Percentiles rank a stretch among this genome's conserved stretches.
Evolutionary conservation across 495 filamentous ascomycete species (phyloP).

Genomic region (Hypoxylon cercidicola): DNA sequence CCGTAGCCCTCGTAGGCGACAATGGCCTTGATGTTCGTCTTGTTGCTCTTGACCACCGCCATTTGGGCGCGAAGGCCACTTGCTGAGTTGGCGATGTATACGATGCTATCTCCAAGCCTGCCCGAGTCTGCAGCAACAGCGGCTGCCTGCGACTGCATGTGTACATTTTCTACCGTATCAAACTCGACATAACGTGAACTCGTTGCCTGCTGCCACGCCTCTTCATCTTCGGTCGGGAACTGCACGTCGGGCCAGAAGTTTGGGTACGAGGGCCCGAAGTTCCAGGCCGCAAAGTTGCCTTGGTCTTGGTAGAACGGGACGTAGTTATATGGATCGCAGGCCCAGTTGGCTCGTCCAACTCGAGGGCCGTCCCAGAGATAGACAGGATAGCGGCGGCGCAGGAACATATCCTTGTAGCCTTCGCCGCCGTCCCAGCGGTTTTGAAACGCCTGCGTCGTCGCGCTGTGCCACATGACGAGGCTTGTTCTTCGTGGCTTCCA

Average conservation of each 20-base stretch:
- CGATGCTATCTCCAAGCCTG: conserved; percentile 53
- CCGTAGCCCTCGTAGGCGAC: conserved; percentile 60
- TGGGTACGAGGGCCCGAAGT: conserved; percentile 53
- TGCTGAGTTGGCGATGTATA: conserved; percentile 59
- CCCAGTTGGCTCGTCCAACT: conserved; percentile 59
- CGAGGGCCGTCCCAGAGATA: conserved; percentile 61
- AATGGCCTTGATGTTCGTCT: conserved; percentile 59
- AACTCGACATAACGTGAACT: conserved; percentile 57
- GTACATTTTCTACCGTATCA: conserved; percentile 52
- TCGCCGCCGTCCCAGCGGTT: conserved; percentile 61
- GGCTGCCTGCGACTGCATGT: conserved; percentile 53
- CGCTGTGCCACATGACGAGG: conserved; percentile 62
- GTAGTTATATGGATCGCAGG: conserved; percentile 52
- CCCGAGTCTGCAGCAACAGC: conserved; percentile 58
- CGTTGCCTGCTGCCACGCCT: conserved; percentile 57
- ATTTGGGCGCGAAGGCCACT: conserved; percentile 56
- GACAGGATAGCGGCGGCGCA: conserved; percentile 59
- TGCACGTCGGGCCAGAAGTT: conserved; percentile 59
- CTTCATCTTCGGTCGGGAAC: conserved; percentile 49
- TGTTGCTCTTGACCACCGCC: conserved; percentile 52
- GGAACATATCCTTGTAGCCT: conserved; percentile 62
- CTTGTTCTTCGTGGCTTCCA: conserved; percentile 55
- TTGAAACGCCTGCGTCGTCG: conserved; percentile 58
- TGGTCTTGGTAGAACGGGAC: conserved; percentile 52
- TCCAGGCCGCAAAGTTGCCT: conserved; percentile 57